Conservation (phyloP, 2,329 filamentous ascomycete genomes). For the Biscogniauxia marginata region DNA sequence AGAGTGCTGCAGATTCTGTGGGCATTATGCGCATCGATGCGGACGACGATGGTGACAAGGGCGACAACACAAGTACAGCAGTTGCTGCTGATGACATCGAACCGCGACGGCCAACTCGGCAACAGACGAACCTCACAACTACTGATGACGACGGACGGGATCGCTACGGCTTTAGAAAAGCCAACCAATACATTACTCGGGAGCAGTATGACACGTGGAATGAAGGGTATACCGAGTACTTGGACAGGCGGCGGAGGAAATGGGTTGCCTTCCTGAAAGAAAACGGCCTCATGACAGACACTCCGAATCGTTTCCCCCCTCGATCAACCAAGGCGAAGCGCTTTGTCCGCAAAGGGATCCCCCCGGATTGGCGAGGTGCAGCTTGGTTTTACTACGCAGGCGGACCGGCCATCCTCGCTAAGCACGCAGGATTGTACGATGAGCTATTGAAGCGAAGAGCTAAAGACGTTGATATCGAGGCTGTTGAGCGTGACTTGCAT, state of each 20-base stretch:
- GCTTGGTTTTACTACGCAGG: slow-evolving; percentile 98
- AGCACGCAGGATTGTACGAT: slow-evolving; percentile 75
- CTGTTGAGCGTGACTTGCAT: slow-evolving; percentile 91
- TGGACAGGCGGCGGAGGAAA: slow-evolving; percentile 73
- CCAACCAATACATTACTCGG: slow-evolving; percentile 72
- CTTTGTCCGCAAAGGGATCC: slow-evolving; percentile 90
- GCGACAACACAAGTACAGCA: not conserved
- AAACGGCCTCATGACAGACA: slow-evolving; percentile 67
- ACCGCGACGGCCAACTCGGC: slow-evolving; percentile 23
- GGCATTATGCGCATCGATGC: not conserved
- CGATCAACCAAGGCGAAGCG: slow-evolving; percentile 82
- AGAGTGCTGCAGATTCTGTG: not conserved
- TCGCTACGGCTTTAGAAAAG: slow-evolving; percentile 89
- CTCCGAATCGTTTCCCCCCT: slow-evolving; percentile 75
- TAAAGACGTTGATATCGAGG: slow-evolving; percentile 74
- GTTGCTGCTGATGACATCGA: slow-evolving; percentile 9
- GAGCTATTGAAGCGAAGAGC: slow-evolving; percentile 64
- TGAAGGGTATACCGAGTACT: slow-evolving; percentile 68
- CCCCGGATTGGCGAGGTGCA: slow-evolving; percentile 88
- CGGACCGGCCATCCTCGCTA: slow-evolving; percentile 74
- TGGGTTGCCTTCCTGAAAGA: slow-evolving; percentile 79
- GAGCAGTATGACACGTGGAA: slow-evolving; percentile 84
- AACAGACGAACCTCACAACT: slow-evolving; percentile 34
- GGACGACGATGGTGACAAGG: not conserved
- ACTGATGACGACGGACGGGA: slow-evolving; percentile 62